A percentile compares a stretch with the other conserved stretches of the same genome.
Evolutionary conservation across 495 filamentous ascomycete genomes (phyloP).

Genomic region (Trichoderma asperelloides): DNA sequence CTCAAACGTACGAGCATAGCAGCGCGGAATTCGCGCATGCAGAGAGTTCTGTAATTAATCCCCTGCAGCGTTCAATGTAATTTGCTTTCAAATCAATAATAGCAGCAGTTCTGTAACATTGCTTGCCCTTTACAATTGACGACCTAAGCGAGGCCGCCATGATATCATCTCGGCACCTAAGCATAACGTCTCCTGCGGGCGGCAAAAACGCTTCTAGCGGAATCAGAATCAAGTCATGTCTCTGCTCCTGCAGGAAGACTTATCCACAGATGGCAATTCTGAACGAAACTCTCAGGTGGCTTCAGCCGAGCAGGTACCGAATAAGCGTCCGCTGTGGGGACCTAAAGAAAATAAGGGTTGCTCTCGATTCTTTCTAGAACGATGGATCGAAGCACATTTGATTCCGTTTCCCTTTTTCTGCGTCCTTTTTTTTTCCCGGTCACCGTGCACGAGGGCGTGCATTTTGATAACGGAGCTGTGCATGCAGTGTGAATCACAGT

Average conservation of each 20-base stretch:
- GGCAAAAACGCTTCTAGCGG: not conserved
- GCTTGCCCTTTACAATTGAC: not conserved
- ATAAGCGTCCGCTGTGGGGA: slow-evolving; percentile 1
- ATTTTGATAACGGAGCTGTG: too few species aligned
- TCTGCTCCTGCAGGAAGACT: not conserved
- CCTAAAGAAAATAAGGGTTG: not conserved
- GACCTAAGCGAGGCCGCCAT: not conserved
- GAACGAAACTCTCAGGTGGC: not conserved
- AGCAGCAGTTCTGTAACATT: too few species aligned
- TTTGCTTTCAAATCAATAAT: not conserved
- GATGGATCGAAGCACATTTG: not conserved
- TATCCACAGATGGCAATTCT: not conserved
- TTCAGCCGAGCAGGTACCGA: not conserved
- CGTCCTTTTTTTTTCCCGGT: slow-evolving; percentile 1
- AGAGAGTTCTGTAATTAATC: too few species aligned
- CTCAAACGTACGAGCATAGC: too few species aligned
- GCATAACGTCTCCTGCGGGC: not conserved
- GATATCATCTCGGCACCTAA: not conserved
- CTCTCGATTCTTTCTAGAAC: not conserved
- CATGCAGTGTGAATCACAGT: too few species aligned
- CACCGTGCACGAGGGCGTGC: not conserved
- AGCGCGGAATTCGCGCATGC: too few species aligned
- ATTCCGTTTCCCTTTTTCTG: not conserved
- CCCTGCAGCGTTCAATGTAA: not conserved
- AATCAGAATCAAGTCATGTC: not conserved